A percentile compares a stretch with the other conserved stretches of the same genome.
Evolutionary conservation across 805 yeast species (phyloP).

Genomic region (Huiozyma sinensis): DNA sequence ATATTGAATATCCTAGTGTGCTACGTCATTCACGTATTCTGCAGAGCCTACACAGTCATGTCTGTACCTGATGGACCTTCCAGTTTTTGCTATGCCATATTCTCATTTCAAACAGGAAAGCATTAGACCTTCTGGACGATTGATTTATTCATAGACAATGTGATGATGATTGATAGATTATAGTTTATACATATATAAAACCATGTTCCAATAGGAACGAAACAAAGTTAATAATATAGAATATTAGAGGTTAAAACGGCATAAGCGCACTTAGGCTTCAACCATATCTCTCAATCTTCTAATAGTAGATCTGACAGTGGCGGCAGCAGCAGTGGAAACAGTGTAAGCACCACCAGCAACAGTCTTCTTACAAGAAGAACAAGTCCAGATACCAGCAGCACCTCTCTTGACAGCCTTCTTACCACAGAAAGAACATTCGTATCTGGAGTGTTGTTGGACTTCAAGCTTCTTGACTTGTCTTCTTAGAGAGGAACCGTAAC

Average conservation of each 20-base stretch:
- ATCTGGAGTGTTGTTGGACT: conserved; percentile 96
- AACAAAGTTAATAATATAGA: not conserved
- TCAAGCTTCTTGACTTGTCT: conserved; percentile 99
- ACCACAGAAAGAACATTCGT: conserved; percentile 99
- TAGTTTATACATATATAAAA: too few species aligned
- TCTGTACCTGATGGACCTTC: too few species aligned
- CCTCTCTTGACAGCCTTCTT: conserved; percentile 96
- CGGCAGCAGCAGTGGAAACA: conserved; percentile 98
- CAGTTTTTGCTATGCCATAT: too few species aligned
- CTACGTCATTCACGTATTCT: too few species aligned
- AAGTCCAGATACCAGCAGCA: conserved; percentile 98
- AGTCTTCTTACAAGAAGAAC: conserved; percentile 89
- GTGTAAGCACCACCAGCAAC: conserved; percentile 99
- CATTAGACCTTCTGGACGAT: too few species aligned
- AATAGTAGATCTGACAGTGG: conserved; percentile 99
- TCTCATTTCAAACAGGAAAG: too few species aligned
- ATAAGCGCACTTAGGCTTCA: conserved; percentile 66
- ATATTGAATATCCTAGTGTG: too few species aligned
- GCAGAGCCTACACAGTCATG: too few species aligned
- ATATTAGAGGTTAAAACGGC: not conserved
- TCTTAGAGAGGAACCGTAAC: conserved; percentile 99
- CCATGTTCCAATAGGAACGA: too few species aligned
- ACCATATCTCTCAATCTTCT: conserved; percentile 99
- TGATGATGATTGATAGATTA: too few species aligned
- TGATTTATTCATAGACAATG: too few species aligned